Evolutionary conservation across 768 basidiomycete species (phyloP).

Genomic region (Dendrothele bispora): DNA sequence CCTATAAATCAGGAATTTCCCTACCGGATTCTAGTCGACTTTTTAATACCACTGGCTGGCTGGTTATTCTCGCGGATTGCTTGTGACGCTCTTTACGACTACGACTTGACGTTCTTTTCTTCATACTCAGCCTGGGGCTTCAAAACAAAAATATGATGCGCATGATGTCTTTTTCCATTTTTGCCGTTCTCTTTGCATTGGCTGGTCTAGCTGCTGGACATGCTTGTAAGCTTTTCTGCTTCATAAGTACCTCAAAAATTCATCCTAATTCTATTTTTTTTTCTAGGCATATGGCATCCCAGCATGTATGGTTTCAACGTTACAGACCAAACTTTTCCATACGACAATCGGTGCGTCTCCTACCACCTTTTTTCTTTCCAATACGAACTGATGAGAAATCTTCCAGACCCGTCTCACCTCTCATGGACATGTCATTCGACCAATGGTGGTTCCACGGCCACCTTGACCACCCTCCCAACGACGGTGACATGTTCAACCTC

Average conservation of each 20-base stretch:
- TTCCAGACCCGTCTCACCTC: conserved; percentile 10
- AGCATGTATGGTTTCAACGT: conserved; percentile 51
- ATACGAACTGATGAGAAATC: not conserved
- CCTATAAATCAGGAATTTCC: too few species aligned
- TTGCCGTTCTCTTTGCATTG: not conserved
- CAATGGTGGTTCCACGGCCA: conserved; percentile 44
- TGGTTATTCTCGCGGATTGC: too few species aligned
- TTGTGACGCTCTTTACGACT: too few species aligned
- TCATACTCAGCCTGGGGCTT: not conserved
- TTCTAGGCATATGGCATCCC: conserved; percentile 33
- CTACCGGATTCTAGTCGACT: too few species aligned
- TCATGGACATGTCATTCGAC: conserved; percentile 46
- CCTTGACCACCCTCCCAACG: conserved; percentile 40
- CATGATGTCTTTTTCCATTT: not conserved
- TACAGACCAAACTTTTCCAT: conserved; percentile 33
- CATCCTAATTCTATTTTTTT: not conserved
- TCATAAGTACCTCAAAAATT: not conserved
- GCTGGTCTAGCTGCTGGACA: not conserved
- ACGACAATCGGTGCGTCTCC: conserved; percentile 45
- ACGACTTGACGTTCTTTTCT: too few species aligned
- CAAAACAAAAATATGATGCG: too few species aligned
- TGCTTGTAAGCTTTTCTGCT: not conserved
- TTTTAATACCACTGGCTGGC: too few species aligned
- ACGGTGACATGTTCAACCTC: conserved; percentile 40
- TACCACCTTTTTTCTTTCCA: conserved; percentile 29